Base-by-base conservation (phyloP, 2,329 filamentous ascomycete genomes). In the Fusarium falciforme region DNA sequence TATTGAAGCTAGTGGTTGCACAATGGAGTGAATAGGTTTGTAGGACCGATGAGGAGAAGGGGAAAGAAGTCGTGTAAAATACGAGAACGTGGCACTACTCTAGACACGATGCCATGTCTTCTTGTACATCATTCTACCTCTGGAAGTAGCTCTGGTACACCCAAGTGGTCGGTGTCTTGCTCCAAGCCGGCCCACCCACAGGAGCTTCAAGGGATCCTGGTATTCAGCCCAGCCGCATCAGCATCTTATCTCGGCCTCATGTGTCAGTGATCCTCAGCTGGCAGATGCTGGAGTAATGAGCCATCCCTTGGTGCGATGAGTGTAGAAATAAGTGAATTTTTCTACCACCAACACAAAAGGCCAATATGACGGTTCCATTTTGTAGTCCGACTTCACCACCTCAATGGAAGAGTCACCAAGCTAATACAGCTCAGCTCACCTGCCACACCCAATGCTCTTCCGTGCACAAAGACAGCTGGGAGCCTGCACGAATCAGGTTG, bases 1-100 rank as follows among this genome's bases (percentile, higher is more conserved):
- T 89, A 54, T 44, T 71, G 59, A 61, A 35, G 47, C 25, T 29
- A 6, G 31, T 14, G 17, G 17, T 33, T 27, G n/a, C 17, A 20
- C 49, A 22, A 38, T 16, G 7, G n/a, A 35, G 12, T 4, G 29
- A 55, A 16, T 14, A 36, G 29, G 17, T 20, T 1, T 5, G 31
- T 57, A 17, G 52, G 31, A n/a, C 42, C 14, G 14, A 27, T 17
- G 11, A 29, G 11, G 22, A 22, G 16, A 16, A 25, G 35, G 29
- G 31, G 4, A 11, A 25, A 31, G 25, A 35, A 16, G 20, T 29
- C 16, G 58, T 40, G 38, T 22, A 33, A 58, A 25, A 49, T 35
- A 22, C 25, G 36, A 40, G 42, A 49, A 63, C 29, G 10, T 52
- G 14, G 22, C 38, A 44, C 57, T 67, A n/a, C 40, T 58, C 42